A percentile compares a stretch with the other conserved stretches of the same genome.
These are phyloP conservation scores for Hyaloscypha bicolor DNA, from an alignment of 495 filamentous ascomycete genomes.

Conservation along the genomic window DNA sequence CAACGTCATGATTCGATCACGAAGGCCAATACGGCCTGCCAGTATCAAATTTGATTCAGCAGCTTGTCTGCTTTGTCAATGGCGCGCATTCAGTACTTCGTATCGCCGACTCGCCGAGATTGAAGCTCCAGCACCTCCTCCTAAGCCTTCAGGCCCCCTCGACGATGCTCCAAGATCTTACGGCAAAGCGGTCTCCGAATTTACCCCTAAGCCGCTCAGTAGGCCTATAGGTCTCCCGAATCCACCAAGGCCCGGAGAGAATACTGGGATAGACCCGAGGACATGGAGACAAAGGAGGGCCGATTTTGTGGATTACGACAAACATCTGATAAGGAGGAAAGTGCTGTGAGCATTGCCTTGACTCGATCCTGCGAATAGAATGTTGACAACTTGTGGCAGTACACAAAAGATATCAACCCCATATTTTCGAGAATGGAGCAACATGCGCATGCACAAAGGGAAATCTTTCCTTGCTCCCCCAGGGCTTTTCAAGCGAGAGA, in stretches of 20 bases:
- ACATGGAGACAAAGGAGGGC: constrained; percentile 68
- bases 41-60: constrained; percentile 26
- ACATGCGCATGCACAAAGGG: constrained; percentile 77
- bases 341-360: constrained; percentile 58
- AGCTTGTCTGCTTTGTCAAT: constrained; percentile 50
- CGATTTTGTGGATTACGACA: constrained; percentile 83
- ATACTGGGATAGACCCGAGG: constrained; percentile 73
- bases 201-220: constrained; percentile 68
- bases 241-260: constrained; percentile 77
- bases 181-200: constrained; percentile 58
- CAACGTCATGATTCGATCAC: constrained; percentile 25
- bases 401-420: constrained; percentile 68
- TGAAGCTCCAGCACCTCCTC: constrained; percentile 19
- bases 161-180: constrained; percentile 54
- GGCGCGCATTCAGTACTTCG: constrained; percentile 48
- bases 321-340: constrained; percentile 71
- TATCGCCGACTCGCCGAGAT: constrained; percentile 41
- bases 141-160: constrained; percentile 35
- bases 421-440: constrained; percentile 92
- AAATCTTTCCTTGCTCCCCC: constrained; percentile 86
- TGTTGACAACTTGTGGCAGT: constrained; percentile 33
- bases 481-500: constrained; percentile 71
- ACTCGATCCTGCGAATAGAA: constrained; percentile 3
- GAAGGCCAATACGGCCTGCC: constrained; percentile 22
- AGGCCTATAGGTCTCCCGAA: constrained; percentile 78